Conservation (phyloP, 208 protist genomes). For the Acanthamoeba triangularis region DNA sequence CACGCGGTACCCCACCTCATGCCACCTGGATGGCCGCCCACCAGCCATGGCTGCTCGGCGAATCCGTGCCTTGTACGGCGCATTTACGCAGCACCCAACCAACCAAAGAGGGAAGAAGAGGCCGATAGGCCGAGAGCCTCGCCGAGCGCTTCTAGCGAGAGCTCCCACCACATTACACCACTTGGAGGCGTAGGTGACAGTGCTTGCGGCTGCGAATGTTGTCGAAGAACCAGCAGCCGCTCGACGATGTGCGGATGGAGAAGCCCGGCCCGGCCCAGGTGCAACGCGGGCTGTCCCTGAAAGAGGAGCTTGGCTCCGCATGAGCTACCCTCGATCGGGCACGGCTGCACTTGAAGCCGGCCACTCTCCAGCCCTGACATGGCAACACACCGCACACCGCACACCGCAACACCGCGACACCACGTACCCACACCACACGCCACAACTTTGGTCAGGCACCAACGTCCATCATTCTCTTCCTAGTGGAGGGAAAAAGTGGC, state of each 20-base stretch:
- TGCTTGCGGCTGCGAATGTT: background rate
- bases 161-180: background rate
- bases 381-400: background rate
- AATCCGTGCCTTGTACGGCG: too few relatives aligned
- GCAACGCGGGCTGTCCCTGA: background rate
- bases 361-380: background rate
- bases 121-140: background rate
- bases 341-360: background rate
- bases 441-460: background rate
- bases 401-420: too few relatives aligned
- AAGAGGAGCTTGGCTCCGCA: background rate
- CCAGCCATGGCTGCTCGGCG: too few relatives aligned
- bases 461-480: background rate
- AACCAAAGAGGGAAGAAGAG: too few relatives aligned
- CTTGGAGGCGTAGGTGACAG: background rate
- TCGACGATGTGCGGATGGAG: background rate
- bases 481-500: background rate
- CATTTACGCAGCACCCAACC: too few relatives aligned
- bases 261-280: background rate
- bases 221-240: background rate
- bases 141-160: background rate
- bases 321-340: background rate
- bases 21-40: too few relatives aligned
- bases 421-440: too few relatives aligned
- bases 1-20: too few relatives aligned